Percentiles rank a stretch among this genome's conserved stretches.
phyloP scores from a whole-genome alignment of 176 grass and related monocot genomes.

The Triticum aestivum region IWGSC_CS_RefSeq_v2.1 NC_057811.1:9482071-9482570 shows the following conservation, averaged over 20 bases:
- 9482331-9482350: too few species aligned
- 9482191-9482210: not conserved
- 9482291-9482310: too few species aligned
- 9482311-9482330: too few species aligned
- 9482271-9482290: too few species aligned
- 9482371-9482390: too few species aligned
- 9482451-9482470: not conserved
- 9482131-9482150: too few species aligned
- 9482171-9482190: not conserved
- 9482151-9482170: not conserved
- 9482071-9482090: conserved; percentile 15
- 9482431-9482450: not conserved
- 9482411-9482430: too few species aligned
- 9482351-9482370: too few species aligned
- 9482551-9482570: not conserved
- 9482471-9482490: not conserved
- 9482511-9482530: not conserved
- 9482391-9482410: too few species aligned
- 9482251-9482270: too few species aligned
- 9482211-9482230: too few species aligned
- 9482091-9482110: not conserved
- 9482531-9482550: not conserved
- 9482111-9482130: not conserved
- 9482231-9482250: too few species aligned
- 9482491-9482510: not conserved